Percentiles rank a stretch among this genome's conserved stretches.
These are phyloP conservation scores for Cadophora gregata DNA, from an alignment of 2,329 filamentous ascomycete genomes.

Conservation along the genomic window DNA sequence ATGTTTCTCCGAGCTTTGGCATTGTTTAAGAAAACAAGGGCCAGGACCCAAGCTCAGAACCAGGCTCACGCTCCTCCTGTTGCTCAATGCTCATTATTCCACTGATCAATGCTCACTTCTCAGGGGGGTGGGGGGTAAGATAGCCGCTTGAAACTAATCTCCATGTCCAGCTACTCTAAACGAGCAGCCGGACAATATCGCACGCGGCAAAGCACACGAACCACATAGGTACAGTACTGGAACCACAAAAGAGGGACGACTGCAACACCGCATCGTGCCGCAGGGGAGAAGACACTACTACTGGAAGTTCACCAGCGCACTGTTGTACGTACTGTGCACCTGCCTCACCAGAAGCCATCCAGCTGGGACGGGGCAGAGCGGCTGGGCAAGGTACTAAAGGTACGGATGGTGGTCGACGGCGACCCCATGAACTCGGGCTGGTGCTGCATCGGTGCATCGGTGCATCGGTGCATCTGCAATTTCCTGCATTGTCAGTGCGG, in stretches of 20 bases:
- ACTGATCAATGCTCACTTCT: constrained; percentile 2
- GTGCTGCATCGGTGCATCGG: neutral
- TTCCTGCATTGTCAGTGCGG: constrained; percentile 14
- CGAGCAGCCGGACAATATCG: constrained; percentile 8
- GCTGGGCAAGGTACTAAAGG: neutral
- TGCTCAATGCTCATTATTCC: constrained; percentile 12
- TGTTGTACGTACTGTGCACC: neutral
- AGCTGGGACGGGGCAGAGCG: neutral
- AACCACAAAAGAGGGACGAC: neutral
- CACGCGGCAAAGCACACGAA: constrained; percentile 12
- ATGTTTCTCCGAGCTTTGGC: constrained; percentile 17
- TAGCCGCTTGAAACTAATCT: constrained; percentile 18
- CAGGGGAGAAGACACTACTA: neutral
- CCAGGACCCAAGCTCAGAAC: neutral
- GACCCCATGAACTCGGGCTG: constrained; percentile 11
- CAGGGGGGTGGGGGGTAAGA: neutral
- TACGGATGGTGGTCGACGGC: neutral
- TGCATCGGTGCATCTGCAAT: constrained; percentile 16
- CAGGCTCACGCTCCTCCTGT: constrained; percentile 15
- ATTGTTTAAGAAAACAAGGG: constrained; percentile 14
- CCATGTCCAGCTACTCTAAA: constrained; percentile 4
- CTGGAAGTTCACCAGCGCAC: neutral
- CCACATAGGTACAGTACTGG: no score
- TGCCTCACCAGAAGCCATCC: neutral
- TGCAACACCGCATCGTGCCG: neutral